A percentile compares a stretch with the other conserved stretches of the same genome.
phyloP scores from a whole-genome alignment of 257 asterid genomes.

The Marsdenia floribunda region DNA sequence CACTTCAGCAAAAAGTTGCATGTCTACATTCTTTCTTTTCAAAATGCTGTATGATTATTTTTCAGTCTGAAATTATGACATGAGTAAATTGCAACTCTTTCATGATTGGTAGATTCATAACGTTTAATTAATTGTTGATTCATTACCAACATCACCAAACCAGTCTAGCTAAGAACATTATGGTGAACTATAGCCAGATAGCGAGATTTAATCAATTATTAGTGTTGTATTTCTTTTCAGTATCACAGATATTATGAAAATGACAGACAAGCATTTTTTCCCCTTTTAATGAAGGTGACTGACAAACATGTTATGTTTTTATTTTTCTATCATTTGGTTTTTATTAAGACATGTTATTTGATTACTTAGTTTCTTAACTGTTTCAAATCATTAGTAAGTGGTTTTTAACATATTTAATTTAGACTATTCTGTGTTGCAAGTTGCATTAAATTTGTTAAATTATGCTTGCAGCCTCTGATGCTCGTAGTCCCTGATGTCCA shows the following conservation, averaged over 20 bases:
- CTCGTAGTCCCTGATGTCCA: slow-evolving; percentile 95
- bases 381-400: background rate
- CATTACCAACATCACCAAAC: background rate
- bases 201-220: background rate
- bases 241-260: no score
- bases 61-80: background rate
- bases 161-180: background rate
- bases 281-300: no score
- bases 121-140: background rate
- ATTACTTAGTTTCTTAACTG: background rate
- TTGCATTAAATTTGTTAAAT: slow-evolving; percentile 19
- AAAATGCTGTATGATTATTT: background rate
- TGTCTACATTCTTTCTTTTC: background rate
- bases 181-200: background rate
- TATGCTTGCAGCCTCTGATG: slow-evolving; percentile 82
- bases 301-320: background rate
- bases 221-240: background rate
- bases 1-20: background rate
- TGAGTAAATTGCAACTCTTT: background rate
- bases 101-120: background rate
- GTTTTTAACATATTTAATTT: background rate
- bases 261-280: background rate
- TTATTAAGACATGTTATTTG: background rate
- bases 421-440: background rate
- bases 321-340: background rate